Evolutionary conservation across 441 rosid species (phyloP).

Genomic region (Populus tomentosa): DNA sequence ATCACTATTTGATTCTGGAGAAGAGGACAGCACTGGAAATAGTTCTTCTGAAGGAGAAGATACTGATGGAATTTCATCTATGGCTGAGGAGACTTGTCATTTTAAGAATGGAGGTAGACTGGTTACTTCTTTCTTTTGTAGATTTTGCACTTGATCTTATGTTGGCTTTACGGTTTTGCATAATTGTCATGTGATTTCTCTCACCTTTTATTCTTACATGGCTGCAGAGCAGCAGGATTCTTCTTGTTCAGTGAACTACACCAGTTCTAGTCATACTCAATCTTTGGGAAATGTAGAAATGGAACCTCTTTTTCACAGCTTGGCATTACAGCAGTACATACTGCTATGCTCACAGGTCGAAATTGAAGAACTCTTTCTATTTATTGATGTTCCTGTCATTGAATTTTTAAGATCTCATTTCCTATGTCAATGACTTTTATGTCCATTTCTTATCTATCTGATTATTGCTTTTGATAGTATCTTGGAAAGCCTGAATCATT

Average conservation of each 20-base stretch:
- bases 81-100: slow-evolving; percentile 26
- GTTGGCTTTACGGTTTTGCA: neutral
- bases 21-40: slow-evolving; percentile 23
- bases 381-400: neutral
- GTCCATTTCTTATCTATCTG: neutral
- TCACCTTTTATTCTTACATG: neutral
- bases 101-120: slow-evolving; percentile 33
- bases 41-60: slow-evolving; percentile 36
- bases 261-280: slow-evolving; percentile 23
- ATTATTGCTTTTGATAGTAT: neutral
- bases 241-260: slow-evolving; percentile 21
- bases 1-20: slow-evolving; percentile 25
- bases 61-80: slow-evolving; percentile 30
- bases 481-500: neutral
- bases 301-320: slow-evolving; percentile 64
- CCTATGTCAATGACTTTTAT: neutral
- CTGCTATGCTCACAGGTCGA: slow-evolving; percentile 78
- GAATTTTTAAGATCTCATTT: neutral
- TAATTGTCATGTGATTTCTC: neutral
- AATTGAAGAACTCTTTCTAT: neutral
- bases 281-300: slow-evolving; percentile 21
- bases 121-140: neutral
- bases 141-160: neutral
- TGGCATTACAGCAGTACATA: slow-evolving; percentile 75
- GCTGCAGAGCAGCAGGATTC: slow-evolving; percentile 24